Base-by-base conservation (phyloP, 306 rosid genomes). In the Astragalus membranaceus region DNA sequence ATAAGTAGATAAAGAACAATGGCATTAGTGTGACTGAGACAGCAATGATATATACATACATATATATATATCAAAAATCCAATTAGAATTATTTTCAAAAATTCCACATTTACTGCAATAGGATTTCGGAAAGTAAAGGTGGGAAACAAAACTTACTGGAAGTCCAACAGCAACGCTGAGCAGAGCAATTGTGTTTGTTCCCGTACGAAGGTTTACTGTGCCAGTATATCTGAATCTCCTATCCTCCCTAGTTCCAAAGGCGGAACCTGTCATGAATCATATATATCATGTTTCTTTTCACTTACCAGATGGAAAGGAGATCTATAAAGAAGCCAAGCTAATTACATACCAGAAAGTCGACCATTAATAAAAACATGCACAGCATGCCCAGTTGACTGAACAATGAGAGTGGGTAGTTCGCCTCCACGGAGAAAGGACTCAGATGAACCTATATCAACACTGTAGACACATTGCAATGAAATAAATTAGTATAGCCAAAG, bases 161-260 rank as follows among this genome's bases (percentile, higher is more conserved):
- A 95, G 88, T 57, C 99, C 99, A 67, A 95, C 91, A 47, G 99
- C 96, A 78, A 95, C 95, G 58, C 99, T 95, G 70, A 95, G 88
- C 49, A 95, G 83, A 13, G 97, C 95, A 73, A 95, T 83, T 76
- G 69, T 87, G 93, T 95, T 95, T 64, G 70, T 84, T 79, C 99
- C 97, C 1, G 97, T 82, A 52, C 30, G 93, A 61, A 95, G 88
- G 77, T 91, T 86, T 60, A 86, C 90, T 46, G 87, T 72, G 60
- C 96, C 97, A 10, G 67, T 91, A 71, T 89, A 95, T 47, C 76
- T 89, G 83, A 95, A 86, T 78, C 92, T 91, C 86, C 96, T 83
- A 69, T 74, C 80, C 81, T 86, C 86, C 85, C 99, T 85, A 4
- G 97, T 81, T 78, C 99, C 99, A 73, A 70, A 87, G 67, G 90